These are phyloP conservation scores for Wickerhamiella parazyma DNA, from an alignment of 805 yeast genomes.

Conservation along the genomic window DNA sequence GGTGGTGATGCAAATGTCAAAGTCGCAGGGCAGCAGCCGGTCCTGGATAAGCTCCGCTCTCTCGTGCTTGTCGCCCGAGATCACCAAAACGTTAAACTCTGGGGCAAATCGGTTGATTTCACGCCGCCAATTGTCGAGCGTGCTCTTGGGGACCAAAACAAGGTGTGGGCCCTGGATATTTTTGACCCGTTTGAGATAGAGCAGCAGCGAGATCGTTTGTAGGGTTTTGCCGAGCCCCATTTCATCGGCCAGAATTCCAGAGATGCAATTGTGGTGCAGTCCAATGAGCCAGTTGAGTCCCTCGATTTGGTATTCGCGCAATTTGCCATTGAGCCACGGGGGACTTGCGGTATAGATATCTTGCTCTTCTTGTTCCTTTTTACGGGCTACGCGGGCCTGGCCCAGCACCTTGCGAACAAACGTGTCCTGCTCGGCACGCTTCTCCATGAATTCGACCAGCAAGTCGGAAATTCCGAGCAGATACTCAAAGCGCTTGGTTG, in stretches of 20 bases:
- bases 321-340: constrained; percentile 50
- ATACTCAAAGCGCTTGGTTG: constrained; percentile 65
- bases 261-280: constrained; percentile 66
- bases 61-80: constrained; percentile 78
- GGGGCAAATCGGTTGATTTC: constrained; percentile 95
- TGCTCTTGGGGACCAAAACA: constrained; percentile 88
- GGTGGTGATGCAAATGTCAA: constrained; percentile 82
- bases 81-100: constrained; percentile 66
- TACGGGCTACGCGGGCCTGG: constrained; percentile 22
- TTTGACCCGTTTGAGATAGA: constrained; percentile 64
- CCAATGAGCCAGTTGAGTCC: constrained; percentile 92
- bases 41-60: constrained; percentile 48
- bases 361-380: constrained; percentile 8
- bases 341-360: constrained; percentile 66
- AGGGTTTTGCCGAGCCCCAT: constrained; percentile 96
- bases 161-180: constrained; percentile 80
- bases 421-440: constrained; percentile 64
- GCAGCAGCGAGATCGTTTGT: constrained; percentile 86
- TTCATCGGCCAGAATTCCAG: constrained; percentile 94
- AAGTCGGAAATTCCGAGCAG: constrained; percentile 67
- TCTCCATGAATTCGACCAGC: constrained; percentile 73
- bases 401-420: constrained; percentile 31
- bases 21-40: constrained; percentile 51
- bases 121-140: constrained; percentile 90
- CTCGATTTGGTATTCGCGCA: constrained; percentile 86